Percentiles rank a stretch among this genome's conserved stretches.
Conservation (phyloP, 176 grass and related monocot genomes). For the Triticum urartu region DNA sequence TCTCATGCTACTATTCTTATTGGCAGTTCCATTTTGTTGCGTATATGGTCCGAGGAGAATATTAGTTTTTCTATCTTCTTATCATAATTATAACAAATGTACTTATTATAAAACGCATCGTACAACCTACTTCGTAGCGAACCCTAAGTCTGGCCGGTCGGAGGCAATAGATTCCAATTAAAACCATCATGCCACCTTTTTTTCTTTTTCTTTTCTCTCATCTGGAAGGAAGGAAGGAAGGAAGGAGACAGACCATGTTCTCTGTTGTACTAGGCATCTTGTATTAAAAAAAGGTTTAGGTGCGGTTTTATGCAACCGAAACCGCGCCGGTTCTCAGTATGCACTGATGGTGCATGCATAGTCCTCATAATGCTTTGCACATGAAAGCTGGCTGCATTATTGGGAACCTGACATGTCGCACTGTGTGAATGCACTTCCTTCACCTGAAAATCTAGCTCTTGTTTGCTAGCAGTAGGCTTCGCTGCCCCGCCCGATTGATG, state of each 20-base stretch:
- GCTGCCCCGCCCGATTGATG: not conserved
- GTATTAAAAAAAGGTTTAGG: not conserved
- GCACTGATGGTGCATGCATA: not conserved
- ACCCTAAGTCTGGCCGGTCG: not conserved
- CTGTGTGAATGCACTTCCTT: not conserved
- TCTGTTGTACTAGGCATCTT: not conserved
- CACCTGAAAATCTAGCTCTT: not conserved
- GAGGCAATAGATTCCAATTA: slow-evolving; percentile 14
- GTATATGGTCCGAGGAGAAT: not conserved
- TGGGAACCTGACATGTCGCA: slow-evolving; percentile 18
- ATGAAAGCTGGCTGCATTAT: slow-evolving; percentile 29
- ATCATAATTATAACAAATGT: not conserved
- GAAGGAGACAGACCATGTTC: slow-evolving; percentile 31
- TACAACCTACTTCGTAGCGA: not conserved
- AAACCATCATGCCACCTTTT: slow-evolving; percentile 5
- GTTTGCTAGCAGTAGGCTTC: not conserved
- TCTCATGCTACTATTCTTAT: not conserved
- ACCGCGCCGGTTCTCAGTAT: not conserved
- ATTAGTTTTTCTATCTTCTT: not conserved
- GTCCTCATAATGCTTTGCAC: not conserved
- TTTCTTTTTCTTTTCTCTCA: not conserved
- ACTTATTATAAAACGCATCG: not conserved
- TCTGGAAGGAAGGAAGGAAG: not conserved
- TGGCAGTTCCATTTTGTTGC: not conserved
- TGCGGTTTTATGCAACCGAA: not conserved